Conservation (phyloP, 1,139 yeast genomes). For the Saccharomyces hybrid region DNA sequence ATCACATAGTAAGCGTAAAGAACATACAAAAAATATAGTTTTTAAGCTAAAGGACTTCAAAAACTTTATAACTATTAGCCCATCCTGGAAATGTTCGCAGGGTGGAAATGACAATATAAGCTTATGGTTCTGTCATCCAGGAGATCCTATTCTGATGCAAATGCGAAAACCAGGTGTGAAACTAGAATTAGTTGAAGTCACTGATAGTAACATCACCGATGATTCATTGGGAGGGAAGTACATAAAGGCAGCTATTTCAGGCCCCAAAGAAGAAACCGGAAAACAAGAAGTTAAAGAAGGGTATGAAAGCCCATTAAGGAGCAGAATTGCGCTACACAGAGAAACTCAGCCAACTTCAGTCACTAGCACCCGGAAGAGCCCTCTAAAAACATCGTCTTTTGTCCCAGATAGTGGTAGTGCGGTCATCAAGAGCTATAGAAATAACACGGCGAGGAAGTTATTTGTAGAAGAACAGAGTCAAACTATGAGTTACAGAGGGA, state of each 20-base stretch:
- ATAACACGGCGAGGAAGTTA: constrained; percentile 4
- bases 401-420: neutral
- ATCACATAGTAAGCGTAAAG: constrained; percentile 10
- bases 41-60: constrained; percentile 48
- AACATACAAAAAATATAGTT: constrained; percentile 21
- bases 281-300: neutral
- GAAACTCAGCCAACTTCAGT: neutral
- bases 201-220: constrained; percentile 30
- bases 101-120: constrained; percentile 34
- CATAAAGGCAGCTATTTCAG: neutral
- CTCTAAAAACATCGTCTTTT: neutral
- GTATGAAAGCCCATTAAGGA: neutral
- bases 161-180: constrained; percentile 18
- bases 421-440: neutral
- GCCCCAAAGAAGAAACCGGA: neutral
- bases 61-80: constrained; percentile 39
- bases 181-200: constrained; percentile 40
- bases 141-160: constrained; percentile 49
- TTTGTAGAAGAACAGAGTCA: constrained; percentile 4
- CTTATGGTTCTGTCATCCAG: constrained; percentile 42
- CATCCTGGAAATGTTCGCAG: constrained; percentile 16
- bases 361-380: neutral
- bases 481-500: neutral
- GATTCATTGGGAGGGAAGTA: neutral
- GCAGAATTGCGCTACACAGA: neutral